phyloP scores from a whole-genome alignment of 768 basidiomycete genomes.

The Mycena floridula region DNA sequence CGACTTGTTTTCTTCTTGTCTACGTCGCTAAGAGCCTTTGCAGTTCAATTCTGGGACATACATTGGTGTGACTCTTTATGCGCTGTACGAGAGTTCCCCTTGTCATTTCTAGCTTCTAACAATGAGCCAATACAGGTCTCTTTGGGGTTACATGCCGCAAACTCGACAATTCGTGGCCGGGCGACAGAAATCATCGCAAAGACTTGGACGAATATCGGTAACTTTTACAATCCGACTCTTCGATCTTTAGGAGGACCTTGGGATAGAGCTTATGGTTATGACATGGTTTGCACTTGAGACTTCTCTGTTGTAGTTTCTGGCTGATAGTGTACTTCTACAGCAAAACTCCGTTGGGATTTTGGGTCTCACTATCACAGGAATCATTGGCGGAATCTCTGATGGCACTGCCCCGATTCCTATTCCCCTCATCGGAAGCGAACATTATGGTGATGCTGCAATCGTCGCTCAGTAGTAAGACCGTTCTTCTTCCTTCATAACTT shows the following conservation, averaged over 20 bases:
- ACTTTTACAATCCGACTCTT: slow-evolving; percentile 21
- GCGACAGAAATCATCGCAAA: slow-evolving; percentile 19
- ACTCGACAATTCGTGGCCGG: slow-evolving; percentile 17
- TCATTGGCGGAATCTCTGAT: slow-evolving; percentile 20
- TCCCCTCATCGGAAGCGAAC: slow-evolving; percentile 19
- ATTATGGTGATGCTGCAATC: slow-evolving; percentile 20
- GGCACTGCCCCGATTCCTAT: slow-evolving; percentile 18
- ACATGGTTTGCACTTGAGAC: slow-evolving; percentile 15
- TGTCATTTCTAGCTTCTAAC: too few species aligned
- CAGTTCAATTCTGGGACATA: slow-evolving; percentile 26
- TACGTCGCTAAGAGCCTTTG: not conserved
- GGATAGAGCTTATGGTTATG: slow-evolving; percentile 24
- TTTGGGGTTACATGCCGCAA: slow-evolving; percentile 26
- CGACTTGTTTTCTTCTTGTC: not conserved
- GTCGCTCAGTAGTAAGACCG: slow-evolving; percentile 14
- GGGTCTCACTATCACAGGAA: slow-evolving; percentile 18
- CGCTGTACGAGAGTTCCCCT: too few species aligned
- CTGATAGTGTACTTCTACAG: slow-evolving; percentile 5
- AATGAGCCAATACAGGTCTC: too few species aligned
- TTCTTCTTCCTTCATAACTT: not conserved
- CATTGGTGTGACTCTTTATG: slow-evolving; percentile 22
- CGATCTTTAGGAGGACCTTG: slow-evolving; percentile 22
- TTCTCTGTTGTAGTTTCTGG: not conserved
- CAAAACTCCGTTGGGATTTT: slow-evolving; percentile 21
- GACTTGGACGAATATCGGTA: slow-evolving; percentile 18